Evolutionary conservation across 2,329 filamentous ascomycete genomes (phyloP).

Genomic region (Reticulascus tulasneorum): DNA sequence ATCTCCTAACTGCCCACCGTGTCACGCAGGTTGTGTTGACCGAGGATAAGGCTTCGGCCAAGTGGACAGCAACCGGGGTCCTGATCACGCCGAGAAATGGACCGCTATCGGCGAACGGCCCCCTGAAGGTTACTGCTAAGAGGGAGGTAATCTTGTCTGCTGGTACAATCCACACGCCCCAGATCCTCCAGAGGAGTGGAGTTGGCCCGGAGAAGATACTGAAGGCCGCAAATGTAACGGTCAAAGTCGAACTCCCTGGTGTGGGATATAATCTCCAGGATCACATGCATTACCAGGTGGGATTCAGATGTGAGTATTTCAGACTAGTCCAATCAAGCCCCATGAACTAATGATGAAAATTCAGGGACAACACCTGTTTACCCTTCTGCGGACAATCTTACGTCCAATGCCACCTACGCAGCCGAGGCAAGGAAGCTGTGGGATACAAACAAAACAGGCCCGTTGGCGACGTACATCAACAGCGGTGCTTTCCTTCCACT

Average conservation of each 20-base stretch:
- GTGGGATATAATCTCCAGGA: constrained; percentile 16
- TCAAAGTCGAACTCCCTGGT: constrained; percentile 11
- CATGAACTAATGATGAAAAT: neutral
- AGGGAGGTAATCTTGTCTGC: constrained; percentile 39
- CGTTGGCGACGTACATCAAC: constrained; percentile 24
- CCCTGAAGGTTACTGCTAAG: no score
- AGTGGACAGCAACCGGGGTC: constrained; percentile 15
- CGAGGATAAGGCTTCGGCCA: constrained; percentile 4
- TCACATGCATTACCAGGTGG: no score
- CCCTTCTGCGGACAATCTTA: constrained; percentile 17
- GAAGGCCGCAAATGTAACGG: constrained; percentile 8
- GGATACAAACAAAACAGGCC: constrained; percentile 22
- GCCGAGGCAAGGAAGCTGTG: constrained; percentile 26
- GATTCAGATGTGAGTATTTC: no score
- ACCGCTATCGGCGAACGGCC: neutral
- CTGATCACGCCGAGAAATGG: constrained; percentile 5
- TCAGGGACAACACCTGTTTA: constrained; percentile 10
- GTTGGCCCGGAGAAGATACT: constrained; percentile 29
- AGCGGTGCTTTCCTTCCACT: constrained; percentile 17
- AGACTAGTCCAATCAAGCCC: no score
- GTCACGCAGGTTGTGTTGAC: constrained; percentile 20
- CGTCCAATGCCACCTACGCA: constrained; percentile 27
- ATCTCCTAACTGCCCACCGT: constrained; percentile 22
- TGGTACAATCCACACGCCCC: constrained; percentile 35
- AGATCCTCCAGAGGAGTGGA: constrained; percentile 47